A percentile compares a stretch with the other conserved stretches of the same genome.
Evolutionary conservation across 495 filamentous ascomycete species (phyloP).

Genomic region (Penicillium ochrochloron): DNA sequence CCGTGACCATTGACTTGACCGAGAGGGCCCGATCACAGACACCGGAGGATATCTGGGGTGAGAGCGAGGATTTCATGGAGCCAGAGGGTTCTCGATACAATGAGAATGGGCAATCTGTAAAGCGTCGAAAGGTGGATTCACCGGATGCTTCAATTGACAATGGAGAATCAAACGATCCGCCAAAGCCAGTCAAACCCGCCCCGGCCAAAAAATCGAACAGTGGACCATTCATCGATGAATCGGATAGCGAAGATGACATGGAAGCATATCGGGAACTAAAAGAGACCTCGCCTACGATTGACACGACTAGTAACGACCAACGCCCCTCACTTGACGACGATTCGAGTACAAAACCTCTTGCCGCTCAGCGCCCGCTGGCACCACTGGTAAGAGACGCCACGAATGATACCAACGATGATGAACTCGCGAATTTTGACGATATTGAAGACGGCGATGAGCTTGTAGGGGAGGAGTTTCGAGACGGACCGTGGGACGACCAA

Average conservation of each 20-base stretch:
- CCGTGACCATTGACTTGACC: constrained; percentile 7
- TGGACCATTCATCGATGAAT: constrained; percentile 58
- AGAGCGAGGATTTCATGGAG: constrained; percentile 28
- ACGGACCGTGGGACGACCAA: constrained; percentile 39
- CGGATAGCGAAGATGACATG: constrained; percentile 66
- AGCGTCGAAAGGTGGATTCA: constrained; percentile 49
- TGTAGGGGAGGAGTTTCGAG: constrained; percentile 49
- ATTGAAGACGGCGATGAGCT: constrained; percentile 57
- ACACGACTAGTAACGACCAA: constrained; percentile 14
- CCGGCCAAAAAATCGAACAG: constrained; percentile 27
- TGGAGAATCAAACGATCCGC: constrained; percentile 19
- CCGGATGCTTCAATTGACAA: constrained; percentile 17
- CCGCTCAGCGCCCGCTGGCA: constrained; percentile 30
- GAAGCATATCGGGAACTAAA: constrained; percentile 28
- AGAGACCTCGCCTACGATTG: constrained; percentile 14
- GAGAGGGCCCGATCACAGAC: constrained; percentile 30
- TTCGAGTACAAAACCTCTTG: constrained; percentile 54
- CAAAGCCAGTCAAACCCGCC: constrained; percentile 11
- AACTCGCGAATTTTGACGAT: constrained; percentile 72
- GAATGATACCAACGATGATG: constrained; percentile 59
- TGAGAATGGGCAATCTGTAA: constrained; percentile 36
- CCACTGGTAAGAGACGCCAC: constrained; percentile 61
- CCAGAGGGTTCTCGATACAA: constrained; percentile 32
- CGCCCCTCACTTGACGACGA: constrained; percentile 33
- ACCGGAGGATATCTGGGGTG: constrained; percentile 46